Conservation (phyloP, 805 yeast genomes). For the Schizosaccharomyces cryophilus region DNA sequence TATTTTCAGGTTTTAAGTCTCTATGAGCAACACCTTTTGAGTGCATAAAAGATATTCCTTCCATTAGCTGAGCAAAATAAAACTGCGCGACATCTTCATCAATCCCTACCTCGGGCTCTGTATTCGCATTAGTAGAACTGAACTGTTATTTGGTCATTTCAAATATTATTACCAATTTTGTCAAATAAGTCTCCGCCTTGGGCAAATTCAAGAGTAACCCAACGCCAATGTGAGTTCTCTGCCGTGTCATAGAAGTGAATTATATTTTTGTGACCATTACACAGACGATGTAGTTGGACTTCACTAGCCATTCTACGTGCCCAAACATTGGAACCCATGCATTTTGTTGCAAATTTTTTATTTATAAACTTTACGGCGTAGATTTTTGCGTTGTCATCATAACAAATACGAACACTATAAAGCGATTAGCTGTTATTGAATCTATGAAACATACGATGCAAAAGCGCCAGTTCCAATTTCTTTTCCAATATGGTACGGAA, state of each 20-base stretch:
- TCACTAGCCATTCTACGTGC: conserved; percentile 22
- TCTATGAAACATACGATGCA: conserved; percentile 21
- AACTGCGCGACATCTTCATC: conserved; percentile 42
- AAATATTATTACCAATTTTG: conserved; percentile 20
- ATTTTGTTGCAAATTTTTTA: conserved; percentile 14
- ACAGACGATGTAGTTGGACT: conserved; percentile 31
- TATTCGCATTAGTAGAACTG: not conserved
- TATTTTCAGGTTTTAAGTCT: conserved; percentile 46
- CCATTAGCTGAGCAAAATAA: conserved; percentile 39
- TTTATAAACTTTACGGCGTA: conserved; percentile 35
- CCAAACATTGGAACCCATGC: not conserved
- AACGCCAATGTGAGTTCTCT: conserved; percentile 30
- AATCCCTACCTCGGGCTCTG: conserved; percentile 46
- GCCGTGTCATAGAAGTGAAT: conserved; percentile 31
- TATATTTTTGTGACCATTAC: conserved; percentile 33
- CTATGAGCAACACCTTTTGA: conserved; percentile 40
- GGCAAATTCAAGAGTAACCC: conserved; percentile 45
- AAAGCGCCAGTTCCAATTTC: conserved; percentile 47
- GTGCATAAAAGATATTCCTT: conserved; percentile 38
- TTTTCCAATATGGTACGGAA: conserved; percentile 15
- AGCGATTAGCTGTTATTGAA: not conserved
- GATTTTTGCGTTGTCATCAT: conserved; percentile 16
- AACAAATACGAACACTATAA: conserved; percentile 17
- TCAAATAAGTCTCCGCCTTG: conserved; percentile 57
- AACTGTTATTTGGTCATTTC: not conserved